These are phyloP conservation scores for Eucalyptus decipiens DNA, from an alignment of 345 rosid genomes.

Conservation along the genomic window DNA sequence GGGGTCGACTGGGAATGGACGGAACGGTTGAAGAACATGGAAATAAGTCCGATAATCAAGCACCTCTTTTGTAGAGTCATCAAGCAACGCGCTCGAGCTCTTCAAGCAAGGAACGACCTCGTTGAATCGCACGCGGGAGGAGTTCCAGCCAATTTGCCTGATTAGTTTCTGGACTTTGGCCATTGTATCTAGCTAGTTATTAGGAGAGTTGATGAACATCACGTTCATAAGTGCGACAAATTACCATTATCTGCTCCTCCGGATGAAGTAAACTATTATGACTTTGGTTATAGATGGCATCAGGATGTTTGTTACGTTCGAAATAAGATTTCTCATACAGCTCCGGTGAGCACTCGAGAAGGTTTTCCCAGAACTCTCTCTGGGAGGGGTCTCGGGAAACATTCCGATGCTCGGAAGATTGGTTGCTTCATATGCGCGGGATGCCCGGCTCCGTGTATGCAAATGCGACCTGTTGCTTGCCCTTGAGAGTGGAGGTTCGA, in stretches of 20 bases:
- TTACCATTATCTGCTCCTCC: background rate
- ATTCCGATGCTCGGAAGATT: too few species aligned
- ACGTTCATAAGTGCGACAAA: too few species aligned
- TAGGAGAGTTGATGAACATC: too few species aligned
- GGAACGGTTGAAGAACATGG: background rate
- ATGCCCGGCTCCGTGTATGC: background rate
- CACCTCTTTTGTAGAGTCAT: background rate
- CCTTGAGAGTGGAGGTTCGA: background rate
- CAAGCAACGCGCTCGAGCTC: background rate
- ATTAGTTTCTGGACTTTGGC: background rate
- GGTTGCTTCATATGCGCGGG: too few species aligned
- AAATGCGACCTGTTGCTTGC: background rate
- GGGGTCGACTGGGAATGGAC: background rate
- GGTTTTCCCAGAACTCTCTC: too few species aligned
- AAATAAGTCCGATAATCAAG: background rate
- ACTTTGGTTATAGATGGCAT: background rate
- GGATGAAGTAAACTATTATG: background rate
- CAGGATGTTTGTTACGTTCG: background rate
- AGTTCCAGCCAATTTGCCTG: background rate
- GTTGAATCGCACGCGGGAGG: background rate
- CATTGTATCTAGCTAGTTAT: background rate
- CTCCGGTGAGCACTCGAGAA: background rate
- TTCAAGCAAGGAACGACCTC: background rate
- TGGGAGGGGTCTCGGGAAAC: too few species aligned
- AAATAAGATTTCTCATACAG: background rate